phyloP scores from a whole-genome alignment of 2,329 filamentous ascomycete genomes.

The Chrysoporthe austroafricana region DNA sequence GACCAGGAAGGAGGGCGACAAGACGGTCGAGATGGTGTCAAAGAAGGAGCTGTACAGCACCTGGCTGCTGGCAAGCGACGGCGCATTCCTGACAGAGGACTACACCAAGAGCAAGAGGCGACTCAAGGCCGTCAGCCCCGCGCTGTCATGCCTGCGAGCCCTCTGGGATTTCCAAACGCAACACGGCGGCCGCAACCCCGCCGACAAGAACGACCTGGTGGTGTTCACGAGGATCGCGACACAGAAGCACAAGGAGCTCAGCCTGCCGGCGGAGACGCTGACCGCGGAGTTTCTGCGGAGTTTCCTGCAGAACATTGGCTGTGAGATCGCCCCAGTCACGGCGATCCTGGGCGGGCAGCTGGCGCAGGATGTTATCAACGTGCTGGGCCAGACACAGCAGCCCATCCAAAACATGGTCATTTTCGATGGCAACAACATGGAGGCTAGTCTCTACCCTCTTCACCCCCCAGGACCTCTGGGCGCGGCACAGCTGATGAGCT shows the following conservation, averaged over 20 bases:
- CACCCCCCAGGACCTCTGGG: slow-evolving; percentile 69
- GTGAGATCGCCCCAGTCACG: slow-evolving; percentile 83
- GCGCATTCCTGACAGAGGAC: slow-evolving; percentile 71
- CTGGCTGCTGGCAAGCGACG: slow-evolving; percentile 79
- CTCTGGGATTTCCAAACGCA: slow-evolving; percentile 83
- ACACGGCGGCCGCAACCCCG: slow-evolving; percentile 58
- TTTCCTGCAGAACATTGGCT: slow-evolving; percentile 85
- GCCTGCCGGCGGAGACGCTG: slow-evolving; percentile 69
- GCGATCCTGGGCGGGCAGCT: slow-evolving; percentile 89
- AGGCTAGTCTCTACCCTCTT: slow-evolving; percentile 79
- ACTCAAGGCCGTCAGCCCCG: slow-evolving; percentile 75
- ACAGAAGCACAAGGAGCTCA: slow-evolving; percentile 75
- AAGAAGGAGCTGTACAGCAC: slow-evolving; percentile 92
- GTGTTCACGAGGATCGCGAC: slow-evolving; percentile 78
- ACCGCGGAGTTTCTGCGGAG: slow-evolving; percentile 74
- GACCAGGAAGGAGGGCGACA: slow-evolving; percentile 70
- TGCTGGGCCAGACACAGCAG: slow-evolving; percentile 86
- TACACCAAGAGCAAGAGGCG: slow-evolving; percentile 71
- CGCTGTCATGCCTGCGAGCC: slow-evolving; percentile 84
- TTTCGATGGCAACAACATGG: slow-evolving; percentile 83
- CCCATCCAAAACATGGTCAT: slow-evolving; percentile 94
- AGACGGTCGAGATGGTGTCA: slow-evolving; percentile 81
- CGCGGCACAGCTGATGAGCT: slow-evolving; percentile 45
- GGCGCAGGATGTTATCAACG: slow-evolving; percentile 96
- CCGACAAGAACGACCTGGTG: slow-evolving; percentile 67